phyloP scores from a whole-genome alignment of 2,329 filamentous ascomycete species.

The Hypocreales sp. region DNA sequence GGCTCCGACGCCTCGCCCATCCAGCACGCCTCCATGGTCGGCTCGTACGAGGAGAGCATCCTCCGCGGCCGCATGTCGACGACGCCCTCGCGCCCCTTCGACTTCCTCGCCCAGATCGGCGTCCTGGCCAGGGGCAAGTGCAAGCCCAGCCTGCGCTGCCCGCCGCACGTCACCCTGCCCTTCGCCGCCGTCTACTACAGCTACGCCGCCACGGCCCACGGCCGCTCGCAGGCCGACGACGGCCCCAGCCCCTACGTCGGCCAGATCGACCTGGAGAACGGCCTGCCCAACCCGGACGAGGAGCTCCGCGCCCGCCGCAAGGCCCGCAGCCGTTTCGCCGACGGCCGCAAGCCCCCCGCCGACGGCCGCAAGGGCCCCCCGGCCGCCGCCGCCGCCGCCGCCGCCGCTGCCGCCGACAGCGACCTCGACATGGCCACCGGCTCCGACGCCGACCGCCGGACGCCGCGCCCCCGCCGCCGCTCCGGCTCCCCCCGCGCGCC shows the following conservation, averaged over 20 bases:
- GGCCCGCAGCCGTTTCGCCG: constrained; percentile 26
- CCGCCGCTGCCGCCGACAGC: constrained; percentile 12
- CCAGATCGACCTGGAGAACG: constrained; percentile 78
- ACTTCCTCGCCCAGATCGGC: constrained; percentile 90
- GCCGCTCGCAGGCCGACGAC: constrained; percentile 53
- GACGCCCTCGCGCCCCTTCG: constrained; percentile 77
- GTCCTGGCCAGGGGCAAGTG: constrained; percentile 82
- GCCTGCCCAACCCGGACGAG: constrained; percentile 39
- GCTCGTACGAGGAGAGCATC: constrained; percentile 95
- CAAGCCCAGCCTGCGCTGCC: constrained; percentile 71
- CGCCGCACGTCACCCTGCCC: constrained; percentile 74
- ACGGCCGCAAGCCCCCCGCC: constrained; percentile 6
- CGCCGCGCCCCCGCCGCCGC: constrained; percentile 32
- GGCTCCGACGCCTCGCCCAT: constrained; percentile 61
- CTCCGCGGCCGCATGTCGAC: constrained; percentile 93
- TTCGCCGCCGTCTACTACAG: constrained; percentile 96
- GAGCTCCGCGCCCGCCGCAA: constrained; percentile 32
- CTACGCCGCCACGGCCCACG: constrained; percentile 55
- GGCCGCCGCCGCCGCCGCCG: too few species aligned
- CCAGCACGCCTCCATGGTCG: constrained; percentile 89
- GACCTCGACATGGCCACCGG: constrained; percentile 8
- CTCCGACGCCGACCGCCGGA: constrained; percentile 14
- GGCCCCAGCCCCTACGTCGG: constrained; percentile 94
- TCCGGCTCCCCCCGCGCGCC: constrained; percentile 40
- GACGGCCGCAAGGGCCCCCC: too few species aligned